A percentile compares a stretch with the other conserved stretches of the same genome.
Evolutionary conservation across 345 rosid genomes (phyloP).

Genomic region (Durio zibethinus): DNA sequence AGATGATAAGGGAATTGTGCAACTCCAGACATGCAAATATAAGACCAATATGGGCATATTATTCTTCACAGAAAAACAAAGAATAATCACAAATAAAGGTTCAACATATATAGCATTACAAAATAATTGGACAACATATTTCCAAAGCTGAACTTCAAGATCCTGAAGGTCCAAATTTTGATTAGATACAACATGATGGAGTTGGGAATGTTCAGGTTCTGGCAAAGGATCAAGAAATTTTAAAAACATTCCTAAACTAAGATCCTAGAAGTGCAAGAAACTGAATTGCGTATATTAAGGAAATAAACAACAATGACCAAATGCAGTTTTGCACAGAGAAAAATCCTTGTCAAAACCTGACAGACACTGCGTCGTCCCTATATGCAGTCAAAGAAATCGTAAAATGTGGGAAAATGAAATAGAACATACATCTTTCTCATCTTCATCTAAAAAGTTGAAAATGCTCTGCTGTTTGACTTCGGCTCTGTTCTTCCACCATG

Average conservation of each 20-base stretch:
- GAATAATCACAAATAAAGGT: background rate
- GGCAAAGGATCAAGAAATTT: background rate
- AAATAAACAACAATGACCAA: background rate
- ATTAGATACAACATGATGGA: background rate
- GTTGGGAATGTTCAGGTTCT: background rate
- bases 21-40: background rate
- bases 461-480: constrained; percentile 83
- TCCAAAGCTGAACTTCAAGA: background rate
- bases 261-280: background rate
- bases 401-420: constrained; percentile 4
- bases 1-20: background rate
- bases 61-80: background rate
- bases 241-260: background rate
- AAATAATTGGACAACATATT: background rate
- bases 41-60: background rate
- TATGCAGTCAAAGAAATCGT: background rate
- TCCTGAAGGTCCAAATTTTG: background rate
- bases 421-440: constrained; percentile 72
- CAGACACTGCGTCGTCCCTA: background rate
- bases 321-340: background rate
- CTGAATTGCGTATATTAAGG: background rate
- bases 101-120: background rate
- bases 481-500: constrained; percentile 87
- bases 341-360: background rate
- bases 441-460: constrained; percentile 83